Evolutionary conservation across 2,329 filamentous ascomycete genomes (phyloP), one percentile per base, ranked within the genome.

Genomic region (Fusarium robinianum): DNA sequence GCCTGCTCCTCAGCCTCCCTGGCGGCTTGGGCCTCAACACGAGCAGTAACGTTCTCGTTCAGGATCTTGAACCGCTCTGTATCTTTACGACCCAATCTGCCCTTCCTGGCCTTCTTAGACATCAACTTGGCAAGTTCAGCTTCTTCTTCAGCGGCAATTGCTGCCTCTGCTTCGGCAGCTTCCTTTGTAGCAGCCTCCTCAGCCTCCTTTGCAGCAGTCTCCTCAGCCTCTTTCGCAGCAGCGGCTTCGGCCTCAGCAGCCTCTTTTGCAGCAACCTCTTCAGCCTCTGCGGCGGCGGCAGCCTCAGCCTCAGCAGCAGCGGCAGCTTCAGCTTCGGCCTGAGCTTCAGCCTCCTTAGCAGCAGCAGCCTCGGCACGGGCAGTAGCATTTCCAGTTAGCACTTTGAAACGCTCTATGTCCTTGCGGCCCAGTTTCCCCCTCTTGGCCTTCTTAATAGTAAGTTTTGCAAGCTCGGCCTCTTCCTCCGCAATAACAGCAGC

Each of bases 391-490:
- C 39, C 35, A 15, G 25, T 45, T n/a, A 49, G 16, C 6, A 22
- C 9, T 6, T 36, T 35, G 23, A 45, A 33, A 19, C 46, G 40
- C 5, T 49, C 46, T 7, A 41, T 43, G 29, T 49, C 46, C n/a
- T 45, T 49, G 10, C 46, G 39, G 12, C 39, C 39, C 12, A 49
- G 36, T 10, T 49, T 49, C 11, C 47, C 47, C 49, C 69, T 68
- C 57, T 72, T 74, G 25, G 41, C 38, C 16, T 57, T 59, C 46
- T 55, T 59, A 4, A 67, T 67, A 37, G 68, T 64, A 35, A 64
- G 66, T 10, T 64, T 64, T 10, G 66, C 67, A 17, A 69, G 69
- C 53, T 75, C 71, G 23, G 70, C 67, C 6, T 66, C 69, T 47
- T 73, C 48, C 6, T 15, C 23, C 4, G 41, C 49, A 15, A 56